Evolutionary conservation across 2,329 filamentous ascomycete genomes (phyloP).

Genomic region (Hymenoscyphus fraxineus): DNA sequence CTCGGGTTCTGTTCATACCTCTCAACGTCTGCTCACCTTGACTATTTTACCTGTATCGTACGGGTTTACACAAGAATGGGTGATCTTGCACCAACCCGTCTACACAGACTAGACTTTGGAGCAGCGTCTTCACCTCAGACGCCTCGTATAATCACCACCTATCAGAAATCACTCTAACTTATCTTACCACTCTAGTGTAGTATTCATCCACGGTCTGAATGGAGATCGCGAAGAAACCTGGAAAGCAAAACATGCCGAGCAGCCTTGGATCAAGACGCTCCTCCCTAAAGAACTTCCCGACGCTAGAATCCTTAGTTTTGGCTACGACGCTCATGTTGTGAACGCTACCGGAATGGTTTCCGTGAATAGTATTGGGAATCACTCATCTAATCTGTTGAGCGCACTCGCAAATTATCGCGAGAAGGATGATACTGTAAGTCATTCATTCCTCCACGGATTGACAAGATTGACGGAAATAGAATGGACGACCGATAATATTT

Average conservation of each 20-base stretch:
- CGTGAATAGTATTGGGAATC: slow-evolving; percentile 30
- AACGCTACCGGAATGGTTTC: slow-evolving; percentile 30
- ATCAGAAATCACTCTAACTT: neutral
- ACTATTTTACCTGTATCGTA: too few relatives aligned
- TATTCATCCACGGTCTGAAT: slow-evolving; percentile 42
- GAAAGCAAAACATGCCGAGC: slow-evolving; percentile 31
- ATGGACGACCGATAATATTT: slow-evolving; percentile 32
- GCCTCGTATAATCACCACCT: too few relatives aligned
- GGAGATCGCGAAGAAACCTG: slow-evolving; percentile 40
- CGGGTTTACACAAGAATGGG: too few relatives aligned
- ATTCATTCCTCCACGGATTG: too few relatives aligned
- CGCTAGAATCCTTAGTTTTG: slow-evolving; percentile 39
- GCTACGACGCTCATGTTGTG: slow-evolving; percentile 37
- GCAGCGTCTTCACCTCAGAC: too few relatives aligned
- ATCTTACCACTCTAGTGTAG: slow-evolving; percentile 26
- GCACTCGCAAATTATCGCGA: slow-evolving; percentile 29
- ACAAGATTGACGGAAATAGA: slow-evolving; percentile 6
- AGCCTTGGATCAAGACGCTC: slow-evolving; percentile 37
- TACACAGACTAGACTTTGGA: too few relatives aligned
- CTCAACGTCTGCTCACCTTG: too few relatives aligned
- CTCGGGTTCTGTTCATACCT: too few relatives aligned
- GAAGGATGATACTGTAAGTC: slow-evolving; percentile 29
- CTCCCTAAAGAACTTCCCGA: slow-evolving; percentile 32
- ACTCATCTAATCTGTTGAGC: slow-evolving; percentile 33
- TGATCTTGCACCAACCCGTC: too few relatives aligned